Evolutionary conservation across 257 asterid species (phyloP).

Genomic region (Solanum neorickii): DNA sequence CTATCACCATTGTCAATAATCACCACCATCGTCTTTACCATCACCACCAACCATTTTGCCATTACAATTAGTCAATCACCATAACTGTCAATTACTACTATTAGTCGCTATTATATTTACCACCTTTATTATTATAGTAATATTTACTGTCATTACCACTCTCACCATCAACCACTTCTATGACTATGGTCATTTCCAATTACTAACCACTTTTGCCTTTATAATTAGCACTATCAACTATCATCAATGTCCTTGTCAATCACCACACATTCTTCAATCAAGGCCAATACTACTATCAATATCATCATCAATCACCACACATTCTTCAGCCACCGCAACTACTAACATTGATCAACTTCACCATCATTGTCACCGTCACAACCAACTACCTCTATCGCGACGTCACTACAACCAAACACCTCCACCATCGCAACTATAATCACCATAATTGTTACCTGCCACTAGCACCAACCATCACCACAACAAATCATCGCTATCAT

Average conservation of each 20-base stretch:
- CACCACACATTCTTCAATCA: background rate
- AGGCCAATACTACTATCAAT: too few relatives aligned
- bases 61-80: background rate
- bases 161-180: background rate
- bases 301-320: background rate
- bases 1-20: too few relatives aligned
- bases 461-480: background rate
- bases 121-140: background rate
- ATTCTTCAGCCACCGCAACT: background rate
- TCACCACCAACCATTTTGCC: background rate
- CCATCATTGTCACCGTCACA: background rate
- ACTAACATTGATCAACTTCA: background rate
- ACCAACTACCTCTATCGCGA: background rate
- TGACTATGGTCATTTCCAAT: rapidly evolving
- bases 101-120: background rate
- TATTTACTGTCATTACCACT: background rate
- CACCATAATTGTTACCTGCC: background rate
- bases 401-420: background rate
- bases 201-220: background rate
- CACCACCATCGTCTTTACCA: too few relatives aligned
- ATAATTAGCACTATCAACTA: background rate
- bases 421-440: background rate
- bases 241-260: background rate
- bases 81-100: background rate
- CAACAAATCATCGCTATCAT: background rate